phyloP scores from a whole-genome alignment of 169 alveolate genomes.

The Plasmodium chabaudi region DNA sequence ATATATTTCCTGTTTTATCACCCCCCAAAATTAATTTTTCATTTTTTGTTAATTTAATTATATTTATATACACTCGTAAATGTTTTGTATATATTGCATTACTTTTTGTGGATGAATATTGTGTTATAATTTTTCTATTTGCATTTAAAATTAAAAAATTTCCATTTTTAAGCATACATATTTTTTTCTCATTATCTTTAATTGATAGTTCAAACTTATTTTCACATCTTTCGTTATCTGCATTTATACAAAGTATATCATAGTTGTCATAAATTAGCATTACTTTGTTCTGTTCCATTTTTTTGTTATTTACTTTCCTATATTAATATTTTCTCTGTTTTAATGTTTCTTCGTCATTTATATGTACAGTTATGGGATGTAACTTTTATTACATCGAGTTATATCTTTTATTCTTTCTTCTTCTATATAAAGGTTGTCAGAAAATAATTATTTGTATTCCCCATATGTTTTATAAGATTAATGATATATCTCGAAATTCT shows the following conservation, averaged over 20 bases:
- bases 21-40: slow-evolving; percentile 73
- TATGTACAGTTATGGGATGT: no score
- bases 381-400: no score
- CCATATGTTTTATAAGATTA: no score
- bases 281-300: slow-evolving; percentile 61
- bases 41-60: slow-evolving; percentile 39
- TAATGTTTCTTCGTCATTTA: no score
- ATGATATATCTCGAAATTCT: no score
- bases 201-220: slow-evolving; percentile 34
- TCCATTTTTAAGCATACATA: slow-evolving; percentile 56
- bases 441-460: no score
- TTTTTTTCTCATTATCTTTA: slow-evolving; percentile 66
- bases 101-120: slow-evolving; percentile 44
- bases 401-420: no score
- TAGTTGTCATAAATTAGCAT: slow-evolving; percentile 50
- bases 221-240: slow-evolving; percentile 72
- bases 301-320: not conserved
- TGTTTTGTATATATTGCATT: slow-evolving; percentile 34
- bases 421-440: no score
- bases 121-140: slow-evolving; percentile 34
- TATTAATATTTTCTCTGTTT: no score
- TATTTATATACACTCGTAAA: slow-evolving; percentile 57
- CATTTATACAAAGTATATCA: slow-evolving; percentile 46
- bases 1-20: slow-evolving; percentile 62
- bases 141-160: slow-evolving; percentile 51